Base-by-base conservation (phyloP, 257 asterid species). In the Nemophila menziesii region DNA sequence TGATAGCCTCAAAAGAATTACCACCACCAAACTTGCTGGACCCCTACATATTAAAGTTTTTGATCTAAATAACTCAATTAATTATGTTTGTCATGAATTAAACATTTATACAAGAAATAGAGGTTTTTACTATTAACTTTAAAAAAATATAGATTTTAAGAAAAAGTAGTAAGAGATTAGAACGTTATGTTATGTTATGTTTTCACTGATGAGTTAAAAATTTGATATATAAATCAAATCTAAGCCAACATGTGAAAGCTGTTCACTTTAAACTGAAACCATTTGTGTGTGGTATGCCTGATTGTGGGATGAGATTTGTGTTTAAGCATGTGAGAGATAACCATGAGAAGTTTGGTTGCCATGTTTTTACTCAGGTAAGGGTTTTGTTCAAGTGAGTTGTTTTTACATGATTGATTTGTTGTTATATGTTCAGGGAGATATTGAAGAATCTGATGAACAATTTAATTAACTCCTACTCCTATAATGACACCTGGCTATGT, bases 401-500 rank as follows among this genome's bases (percentile, higher is more conserved):
- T 18, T 13, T 5, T 22, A 27, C 40, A 24, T 36, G 0, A 24
- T 27, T 16, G 8, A 12, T 4, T 13, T 13, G 46, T 8, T 22
- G 29, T 39, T 29, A 29, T 2, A 13, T 20, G 93, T 46, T 22
- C 74, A 89, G 97, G 97, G 97, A 36, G 72, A 78, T 67, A 83
- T 84, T 48, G 78, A 54, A 26, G 90, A 65, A 44, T 57, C 75
- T 2, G 95, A 84, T 54, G 84, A 71, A 65, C 86, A 71, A 65
- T 78, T 80, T 54, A n/a, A n/a, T n/a, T n/a, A n/a, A 85, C 95
- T 4, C 93, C 95, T 8, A 85, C 95, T 24, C 95, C 95, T 6
- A 78, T 78, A 57, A 79, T 71, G 40, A 80, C 87, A 9, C 92
- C 95, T 13, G 60, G 74, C 19, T 85, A 80, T 48, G 51, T 56